These are phyloP conservation scores for Monilinia aucupariae DNA, from an alignment of 2,329 filamentous ascomycete species.

Conservation along the genomic window DNA sequence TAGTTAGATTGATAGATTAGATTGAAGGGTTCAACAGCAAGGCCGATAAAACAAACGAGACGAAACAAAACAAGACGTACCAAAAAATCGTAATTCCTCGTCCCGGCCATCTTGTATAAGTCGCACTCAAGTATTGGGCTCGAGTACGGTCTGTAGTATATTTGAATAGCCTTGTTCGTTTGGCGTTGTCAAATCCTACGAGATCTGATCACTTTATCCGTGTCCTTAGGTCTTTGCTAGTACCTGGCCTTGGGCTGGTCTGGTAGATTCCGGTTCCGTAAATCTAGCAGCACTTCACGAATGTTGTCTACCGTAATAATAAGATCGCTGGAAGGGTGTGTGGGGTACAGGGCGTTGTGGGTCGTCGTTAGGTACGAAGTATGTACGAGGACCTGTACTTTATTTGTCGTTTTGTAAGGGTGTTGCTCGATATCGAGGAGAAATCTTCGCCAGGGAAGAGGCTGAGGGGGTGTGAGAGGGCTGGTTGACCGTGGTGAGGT, in stretches of 20 bases:
- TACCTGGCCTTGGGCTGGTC: conserved; percentile 1
- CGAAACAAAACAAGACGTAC: conserved; percentile 45
- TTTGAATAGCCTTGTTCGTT: conserved; percentile 11
- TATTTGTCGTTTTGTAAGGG: conserved; percentile 8
- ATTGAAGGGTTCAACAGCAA: background rate
- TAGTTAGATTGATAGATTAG: background rate
- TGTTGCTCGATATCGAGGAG: background rate
- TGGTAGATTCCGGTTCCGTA: background rate
- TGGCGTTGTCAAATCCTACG: conserved; percentile 12
- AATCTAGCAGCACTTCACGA: conserved; percentile 4
- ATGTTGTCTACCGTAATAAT: conserved; percentile 6
- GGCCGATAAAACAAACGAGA: background rate
- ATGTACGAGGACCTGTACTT: background rate
- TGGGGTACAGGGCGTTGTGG: conserved; percentile 7
- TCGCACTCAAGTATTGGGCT: conserved; percentile 18
- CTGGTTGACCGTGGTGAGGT: background rate
- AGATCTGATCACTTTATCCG: conserved; percentile 11
- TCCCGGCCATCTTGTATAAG: conserved; percentile 70
- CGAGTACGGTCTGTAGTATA: conserved; percentile 15
- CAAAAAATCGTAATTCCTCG: conserved; percentile 98
- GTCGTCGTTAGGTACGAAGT: background rate
- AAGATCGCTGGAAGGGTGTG: conserved; percentile 12
- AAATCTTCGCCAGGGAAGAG: background rate
- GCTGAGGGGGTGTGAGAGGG: background rate
- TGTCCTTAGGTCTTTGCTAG: conserved; percentile 7